Conservation (phyloP, 768 basidiomycete species). For the Phylloporus arenicola region DNA sequence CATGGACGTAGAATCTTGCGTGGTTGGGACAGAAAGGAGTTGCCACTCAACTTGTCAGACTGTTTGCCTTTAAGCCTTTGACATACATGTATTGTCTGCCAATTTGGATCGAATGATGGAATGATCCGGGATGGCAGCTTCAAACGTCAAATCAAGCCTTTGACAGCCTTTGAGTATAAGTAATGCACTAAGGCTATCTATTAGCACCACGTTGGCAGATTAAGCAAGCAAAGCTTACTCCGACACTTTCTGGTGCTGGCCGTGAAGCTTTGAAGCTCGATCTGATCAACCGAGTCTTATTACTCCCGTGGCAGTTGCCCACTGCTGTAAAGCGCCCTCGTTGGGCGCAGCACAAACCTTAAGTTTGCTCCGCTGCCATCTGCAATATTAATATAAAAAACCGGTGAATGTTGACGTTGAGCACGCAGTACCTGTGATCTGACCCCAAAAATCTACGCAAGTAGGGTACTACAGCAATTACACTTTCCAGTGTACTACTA, state of each 20-base stretch:
- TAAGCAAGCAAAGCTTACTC: not conserved
- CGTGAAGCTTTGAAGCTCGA: too few relatives aligned
- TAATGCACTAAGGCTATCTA: too few relatives aligned
- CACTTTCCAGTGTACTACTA: not conserved
- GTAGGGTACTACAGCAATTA: not conserved
- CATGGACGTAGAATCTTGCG: not conserved
- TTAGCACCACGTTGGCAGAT: too few relatives aligned
- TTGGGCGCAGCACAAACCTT: too few relatives aligned
- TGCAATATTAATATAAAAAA: not conserved
- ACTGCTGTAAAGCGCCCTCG: too few relatives aligned
- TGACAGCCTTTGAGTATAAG: too few relatives aligned
- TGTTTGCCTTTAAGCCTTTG: not conserved
- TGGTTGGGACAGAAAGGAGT: not conserved
- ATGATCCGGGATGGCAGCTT: not conserved
- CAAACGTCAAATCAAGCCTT: too few relatives aligned
- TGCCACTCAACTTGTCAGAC: not conserved
- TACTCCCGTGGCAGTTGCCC: too few relatives aligned
- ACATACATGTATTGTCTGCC: slow-evolving; percentile 2
- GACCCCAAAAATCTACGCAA: not conserved
- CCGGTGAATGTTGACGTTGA: not conserved
- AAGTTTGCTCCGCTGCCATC: too few relatives aligned
- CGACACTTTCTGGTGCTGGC: too few relatives aligned
- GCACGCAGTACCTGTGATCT: not conserved
- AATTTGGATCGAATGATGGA: not conserved
- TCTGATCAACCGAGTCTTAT: too few relatives aligned